Percentiles rank a stretch among this genome's conserved stretches.
Conservation (phyloP, 1,284 basidiomycete genomes). For the Boletus semigastroideus region DNA sequence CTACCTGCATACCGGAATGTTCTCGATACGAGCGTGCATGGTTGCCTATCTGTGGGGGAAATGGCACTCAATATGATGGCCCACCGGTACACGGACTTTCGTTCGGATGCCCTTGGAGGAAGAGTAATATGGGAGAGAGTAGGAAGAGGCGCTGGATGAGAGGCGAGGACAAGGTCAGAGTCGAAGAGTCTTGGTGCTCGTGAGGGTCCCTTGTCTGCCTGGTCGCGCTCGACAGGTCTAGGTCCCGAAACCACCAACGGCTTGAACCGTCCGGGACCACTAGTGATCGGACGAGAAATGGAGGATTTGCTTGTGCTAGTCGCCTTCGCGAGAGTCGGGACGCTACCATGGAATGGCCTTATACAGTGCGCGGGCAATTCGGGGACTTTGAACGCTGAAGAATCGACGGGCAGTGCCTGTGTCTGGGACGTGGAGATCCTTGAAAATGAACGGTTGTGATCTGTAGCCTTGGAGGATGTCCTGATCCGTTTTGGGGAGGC, state of each 20-base stretch:
- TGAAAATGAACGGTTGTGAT: neutral
- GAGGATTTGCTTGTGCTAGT: neutral
- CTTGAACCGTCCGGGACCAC: slow-evolving; percentile 17
- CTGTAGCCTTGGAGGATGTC: slow-evolving; percentile 2
- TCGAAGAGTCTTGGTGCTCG: neutral
- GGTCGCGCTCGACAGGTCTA: neutral
- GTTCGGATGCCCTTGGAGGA: slow-evolving; percentile 56
- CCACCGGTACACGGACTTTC: slow-evolving; percentile 53
- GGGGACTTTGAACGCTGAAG: slow-evolving; percentile 10
- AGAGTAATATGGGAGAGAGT: slow-evolving; percentile 45
- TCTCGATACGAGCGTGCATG: slow-evolving; percentile 52
- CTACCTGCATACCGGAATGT: slow-evolving; percentile 67
- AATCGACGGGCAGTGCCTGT: neutral
- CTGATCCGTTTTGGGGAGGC: slow-evolving; percentile 19
- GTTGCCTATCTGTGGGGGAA: slow-evolving; percentile 39
- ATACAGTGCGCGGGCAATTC: slow-evolving; percentile 1
- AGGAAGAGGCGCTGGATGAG: slow-evolving; percentile 9
- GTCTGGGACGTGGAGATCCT: neutral
- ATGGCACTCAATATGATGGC: slow-evolving; percentile 56
- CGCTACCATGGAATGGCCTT: neutral
- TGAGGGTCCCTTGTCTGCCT: neutral
- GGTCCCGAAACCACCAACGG: slow-evolving; percentile 7
- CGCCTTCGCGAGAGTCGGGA: neutral
- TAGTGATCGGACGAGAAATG: neutral
- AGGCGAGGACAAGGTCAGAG: neutral